Conservation (phyloP, 1,284 basidiomycete genomes). For the Pulveroboletus sp. region DNA sequence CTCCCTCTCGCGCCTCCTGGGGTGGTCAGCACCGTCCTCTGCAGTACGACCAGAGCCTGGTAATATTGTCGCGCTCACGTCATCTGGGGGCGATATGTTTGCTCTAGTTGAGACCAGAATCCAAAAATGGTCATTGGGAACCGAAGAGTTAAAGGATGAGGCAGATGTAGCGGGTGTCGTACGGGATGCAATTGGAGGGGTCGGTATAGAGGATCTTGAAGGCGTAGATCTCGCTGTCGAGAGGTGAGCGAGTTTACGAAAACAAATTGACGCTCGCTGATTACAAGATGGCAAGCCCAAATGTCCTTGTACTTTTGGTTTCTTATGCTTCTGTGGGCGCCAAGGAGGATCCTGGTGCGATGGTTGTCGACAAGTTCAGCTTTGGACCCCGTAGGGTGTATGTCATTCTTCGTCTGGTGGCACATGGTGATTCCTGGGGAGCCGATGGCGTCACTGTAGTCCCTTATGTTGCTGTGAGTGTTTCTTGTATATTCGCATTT, state of each 20-base stretch:
- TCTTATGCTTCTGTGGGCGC: conserved; percentile 58
- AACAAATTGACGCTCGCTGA: conserved; percentile 4
- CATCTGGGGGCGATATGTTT: conserved; percentile 54
- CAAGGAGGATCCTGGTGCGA: conserved; percentile 45
- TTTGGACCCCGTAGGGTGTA: conserved; percentile 61
- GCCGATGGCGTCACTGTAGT: conserved; percentile 50
- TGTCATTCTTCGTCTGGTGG: conserved; percentile 52
- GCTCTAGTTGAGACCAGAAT: conserved; percentile 63
- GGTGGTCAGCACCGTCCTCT: conserved; percentile 45
- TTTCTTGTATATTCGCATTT: conserved; percentile 3
- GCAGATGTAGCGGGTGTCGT: conserved; percentile 52
- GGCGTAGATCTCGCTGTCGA: conserved; percentile 67
- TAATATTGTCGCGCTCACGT: conserved; percentile 60
- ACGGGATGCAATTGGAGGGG: conserved; percentile 43
- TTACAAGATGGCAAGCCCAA: conserved; percentile 39
- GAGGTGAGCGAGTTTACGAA: conserved; percentile 43
- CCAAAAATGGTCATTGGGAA: conserved; percentile 65
- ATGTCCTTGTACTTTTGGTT: conserved; percentile 59
- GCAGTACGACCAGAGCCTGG: conserved; percentile 42
- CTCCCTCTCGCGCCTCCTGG: conserved; percentile 60
- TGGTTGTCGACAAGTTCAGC: conserved; percentile 44
- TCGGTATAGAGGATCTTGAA: conserved; percentile 62
- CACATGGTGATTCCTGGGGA: conserved; percentile 31
- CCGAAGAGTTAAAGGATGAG: conserved; percentile 59
- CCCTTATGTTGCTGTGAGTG: conserved; percentile 73